These are phyloP conservation scores for Cyclaneusma minus DNA, from an alignment of 2,329 filamentous ascomycete genomes.

Conservation along the genomic window DNA sequence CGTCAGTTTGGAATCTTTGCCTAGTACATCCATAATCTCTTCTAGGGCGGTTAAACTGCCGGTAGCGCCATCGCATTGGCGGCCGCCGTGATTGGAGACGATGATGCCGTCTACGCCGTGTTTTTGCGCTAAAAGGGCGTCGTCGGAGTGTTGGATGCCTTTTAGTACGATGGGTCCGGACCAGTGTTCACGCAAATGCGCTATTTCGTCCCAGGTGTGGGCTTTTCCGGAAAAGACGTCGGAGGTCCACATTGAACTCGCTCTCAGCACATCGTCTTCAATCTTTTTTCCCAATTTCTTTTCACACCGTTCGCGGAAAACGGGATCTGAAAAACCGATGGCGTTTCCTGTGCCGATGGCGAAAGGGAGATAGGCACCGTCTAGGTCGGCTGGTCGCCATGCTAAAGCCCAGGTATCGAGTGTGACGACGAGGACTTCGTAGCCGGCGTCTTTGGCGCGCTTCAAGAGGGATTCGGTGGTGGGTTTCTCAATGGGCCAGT, in stretches of 20 bases:
- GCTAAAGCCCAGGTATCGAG: slow-evolving; percentile 55
- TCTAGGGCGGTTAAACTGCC: slow-evolving; percentile 40
- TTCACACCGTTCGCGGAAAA: slow-evolving; percentile 42
- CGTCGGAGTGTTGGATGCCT: slow-evolving; percentile 35
- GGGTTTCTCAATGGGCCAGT: slow-evolving; percentile 53
- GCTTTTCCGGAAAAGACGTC: slow-evolving; percentile 34
- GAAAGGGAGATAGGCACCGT: slow-evolving; percentile 45
- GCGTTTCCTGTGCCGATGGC: slow-evolving; percentile 39
- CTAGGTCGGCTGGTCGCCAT: slow-evolving; percentile 55
- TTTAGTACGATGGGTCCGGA: slow-evolving; percentile 48
- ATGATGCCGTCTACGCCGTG: slow-evolving; percentile 33
- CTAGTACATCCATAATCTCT: slow-evolving; percentile 44
- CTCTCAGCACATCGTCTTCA: slow-evolving; percentile 32
- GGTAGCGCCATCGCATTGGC: slow-evolving; percentile 39
- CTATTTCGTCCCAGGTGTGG: slow-evolving; percentile 46
- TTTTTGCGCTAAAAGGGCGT: slow-evolving; percentile 28
- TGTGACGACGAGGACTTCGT: slow-evolving; percentile 52
- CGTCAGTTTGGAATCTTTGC: slow-evolving; percentile 37
- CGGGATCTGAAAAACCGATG: slow-evolving; percentile 51
- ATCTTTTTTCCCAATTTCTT: slow-evolving; percentile 29
- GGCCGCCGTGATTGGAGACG: slow-evolving; percentile 40
- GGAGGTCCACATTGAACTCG: slow-evolving; percentile 34
- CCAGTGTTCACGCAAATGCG: slow-evolving; percentile 42
- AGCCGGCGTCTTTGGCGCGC: slow-evolving; percentile 46
- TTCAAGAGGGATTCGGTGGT: slow-evolving; percentile 47